Base-by-base conservation (phyloP, 1,139 yeast species). In the Taphrina sp. region DNA sequence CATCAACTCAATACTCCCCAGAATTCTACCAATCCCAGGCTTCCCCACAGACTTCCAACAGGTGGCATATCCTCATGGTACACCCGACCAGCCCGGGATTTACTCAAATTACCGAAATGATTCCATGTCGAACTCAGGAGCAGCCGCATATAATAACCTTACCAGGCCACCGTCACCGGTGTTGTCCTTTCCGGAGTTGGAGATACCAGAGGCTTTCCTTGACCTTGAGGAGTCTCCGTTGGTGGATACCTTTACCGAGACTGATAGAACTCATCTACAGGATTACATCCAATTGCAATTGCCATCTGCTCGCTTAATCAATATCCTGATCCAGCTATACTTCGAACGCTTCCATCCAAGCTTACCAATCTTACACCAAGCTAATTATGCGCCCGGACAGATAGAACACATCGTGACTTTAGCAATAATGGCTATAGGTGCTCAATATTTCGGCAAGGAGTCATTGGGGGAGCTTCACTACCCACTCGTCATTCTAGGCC, bases 91-190 rank as follows among this genome's bases (percentile, higher is more conserved):
- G 26, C 47, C 47, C 4, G 47, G 47, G 5, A 19, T 38, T 4
- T 49, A 49, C n/a, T 38, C 46, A 14, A 49, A 42, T 31, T 49
- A 38, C 16, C 54, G 54, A 5, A 43, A 43, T 20, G 47, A 43
- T 20, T 19, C 47, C 12, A 29, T 43, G 47, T 39, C 45, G 14
- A 43, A 12, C 17, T 5, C 20, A 22, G 23, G 8, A 8, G 29
- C 22, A 10, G 14, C 31, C 5, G 36, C 46, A 16, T 39, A 29
- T 19, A 38, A 31, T 22, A n/a, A n/a, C n/a, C 26, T 49, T 16
- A 49, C 54, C 19, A 38, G 54, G 4, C 54, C 54, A 7, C 22
- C 54, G 8, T 49, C 54, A 14, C 54, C 54, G 14, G 46, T 49
- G n/a, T 20, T 42, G 14, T 38, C 39, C 36, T 49, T 49, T 17